phyloP scores from a whole-genome alignment of 768 basidiomycete species.

The Boletus reticulatus region DNA sequence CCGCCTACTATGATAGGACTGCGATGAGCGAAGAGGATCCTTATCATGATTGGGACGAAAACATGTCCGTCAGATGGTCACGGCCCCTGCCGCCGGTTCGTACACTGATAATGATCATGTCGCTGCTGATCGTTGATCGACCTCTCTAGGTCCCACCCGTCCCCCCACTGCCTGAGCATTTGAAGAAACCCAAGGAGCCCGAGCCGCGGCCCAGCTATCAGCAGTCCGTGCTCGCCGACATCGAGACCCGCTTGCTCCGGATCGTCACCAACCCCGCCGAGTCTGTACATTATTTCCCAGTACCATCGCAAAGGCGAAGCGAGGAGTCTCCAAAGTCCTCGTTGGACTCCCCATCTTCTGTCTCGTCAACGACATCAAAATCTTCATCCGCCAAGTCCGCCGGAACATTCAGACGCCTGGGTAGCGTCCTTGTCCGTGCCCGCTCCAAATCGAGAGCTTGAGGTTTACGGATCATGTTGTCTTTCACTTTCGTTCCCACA shows the following conservation, averaged over 20 bases:
- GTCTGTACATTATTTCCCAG: conserved; percentile 35
- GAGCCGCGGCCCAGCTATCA: conserved; percentile 28
- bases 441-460: conserved; percentile 22
- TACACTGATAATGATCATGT: neutral
- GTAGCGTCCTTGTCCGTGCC: conserved; percentile 19
- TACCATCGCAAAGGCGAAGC: conserved; percentile 31
- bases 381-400: conserved; percentile 19
- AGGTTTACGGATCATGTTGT: neutral
- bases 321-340: conserved; percentile 27
- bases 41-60: conserved; percentile 36
- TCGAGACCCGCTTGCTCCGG: conserved; percentile 30
- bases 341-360: conserved; percentile 28
- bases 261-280: conserved; percentile 26
- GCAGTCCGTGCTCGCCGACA: conserved; percentile 29
- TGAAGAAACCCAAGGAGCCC: conserved; percentile 11
- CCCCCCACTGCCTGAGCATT: conserved; percentile 27
- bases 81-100: conserved; percentile 14
- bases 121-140: conserved; percentile 1
- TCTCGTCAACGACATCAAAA: conserved; percentile 24
- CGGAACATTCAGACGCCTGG: conserved; percentile 18
- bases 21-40: conserved; percentile 35
- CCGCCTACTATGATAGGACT: conserved; percentile 29
- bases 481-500: conserved; percentile 3
- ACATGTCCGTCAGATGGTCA: conserved; percentile 27
- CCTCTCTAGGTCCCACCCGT: conserved; percentile 22